Base-by-base conservation (phyloP, 139 green algal genomes). In the Coelastrella sp. region DNA sequence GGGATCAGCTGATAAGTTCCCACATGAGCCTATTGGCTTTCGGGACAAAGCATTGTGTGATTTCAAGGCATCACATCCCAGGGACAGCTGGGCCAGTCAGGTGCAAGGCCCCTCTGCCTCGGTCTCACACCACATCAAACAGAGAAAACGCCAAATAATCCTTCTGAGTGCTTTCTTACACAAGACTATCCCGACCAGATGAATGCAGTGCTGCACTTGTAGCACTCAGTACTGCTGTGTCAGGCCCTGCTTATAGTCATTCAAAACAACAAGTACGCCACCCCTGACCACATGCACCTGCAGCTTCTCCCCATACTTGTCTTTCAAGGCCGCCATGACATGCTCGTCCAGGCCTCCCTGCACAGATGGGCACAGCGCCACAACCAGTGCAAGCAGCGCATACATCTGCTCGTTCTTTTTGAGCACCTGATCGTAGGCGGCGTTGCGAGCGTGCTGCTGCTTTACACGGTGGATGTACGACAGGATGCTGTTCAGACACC, bases 361-460 rank as follows among this genome's bases (percentile, higher is more conserved):
- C 65, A 94, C 94, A 14, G 92, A 85, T 0, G 97, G 97, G 93
- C 96, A 98, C 57, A 99, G 91, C 15, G 97, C 93, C 57, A 96
- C 83, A 7, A 90, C 93, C 56, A 99, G 93, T 7, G 98, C 97
- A 66, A 99, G 95, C 91, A 99, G 93, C 57, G 97, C 94, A 91
- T 98, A 97, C 82, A 87, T 78, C 82, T 99, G 98, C 96, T 99
- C 98, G 86, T 99, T 99, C 93, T 99, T 99, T 93, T 99, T 99
- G 78, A 99, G 88, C n/a, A 99, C 97, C 90, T 95, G 93, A 70
- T 92, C 85, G 60, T 91, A 91, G 0, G 70, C 58, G 0, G 94
- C 88, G 72, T 94, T 96, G 78, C 93, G 91, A n/a, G 88, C 66
- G 87, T 97, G 95, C 76, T 94, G 94, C 84, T 93, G 88, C 93